Conservation (phyloP, 441 rosid species). For the Monsonia emarginata region DNA sequence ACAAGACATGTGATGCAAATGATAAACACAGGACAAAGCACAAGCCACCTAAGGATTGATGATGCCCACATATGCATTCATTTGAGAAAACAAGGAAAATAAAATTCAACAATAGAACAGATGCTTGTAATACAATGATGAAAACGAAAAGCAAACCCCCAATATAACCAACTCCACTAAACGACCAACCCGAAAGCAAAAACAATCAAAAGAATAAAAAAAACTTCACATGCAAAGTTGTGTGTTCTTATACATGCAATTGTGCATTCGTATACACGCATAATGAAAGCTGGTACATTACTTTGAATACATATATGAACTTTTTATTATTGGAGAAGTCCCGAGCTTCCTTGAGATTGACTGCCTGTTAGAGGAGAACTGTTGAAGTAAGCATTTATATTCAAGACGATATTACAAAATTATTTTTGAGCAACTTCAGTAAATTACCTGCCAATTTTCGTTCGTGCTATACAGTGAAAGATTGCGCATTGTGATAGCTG, state of each 20-base stretch:
- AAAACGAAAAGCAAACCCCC: background rate
- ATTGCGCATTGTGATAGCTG: conserved; percentile 78
- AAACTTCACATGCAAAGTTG: background rate
- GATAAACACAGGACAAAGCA: background rate
- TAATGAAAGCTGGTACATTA: conserved; percentile 23
- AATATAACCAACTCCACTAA: background rate
- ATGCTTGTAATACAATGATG: background rate
- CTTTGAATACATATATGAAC: conserved; percentile 87
- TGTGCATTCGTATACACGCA: background rate
- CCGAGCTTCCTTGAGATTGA: conserved; percentile 92
- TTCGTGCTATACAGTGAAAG: conserved; percentile 71
- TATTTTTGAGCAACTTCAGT: conserved; percentile 8
- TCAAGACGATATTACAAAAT: conserved; percentile 10
- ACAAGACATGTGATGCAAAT: background rate
- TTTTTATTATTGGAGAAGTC: conserved; percentile 68
- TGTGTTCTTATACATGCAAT: background rate
- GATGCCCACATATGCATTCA: background rate
- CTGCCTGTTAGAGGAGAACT: conserved; percentile 43
- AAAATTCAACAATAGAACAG: background rate
- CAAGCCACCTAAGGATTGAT: background rate
- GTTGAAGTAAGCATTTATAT: conserved; percentile 16
- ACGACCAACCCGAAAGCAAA: background rate
- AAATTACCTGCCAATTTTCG: conserved; percentile 86
- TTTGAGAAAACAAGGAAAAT: no score
- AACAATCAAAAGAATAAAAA: background rate